phyloP scores from a whole-genome alignment of 345 rosid species.

The Melaleuca alternifolia region DNA sequence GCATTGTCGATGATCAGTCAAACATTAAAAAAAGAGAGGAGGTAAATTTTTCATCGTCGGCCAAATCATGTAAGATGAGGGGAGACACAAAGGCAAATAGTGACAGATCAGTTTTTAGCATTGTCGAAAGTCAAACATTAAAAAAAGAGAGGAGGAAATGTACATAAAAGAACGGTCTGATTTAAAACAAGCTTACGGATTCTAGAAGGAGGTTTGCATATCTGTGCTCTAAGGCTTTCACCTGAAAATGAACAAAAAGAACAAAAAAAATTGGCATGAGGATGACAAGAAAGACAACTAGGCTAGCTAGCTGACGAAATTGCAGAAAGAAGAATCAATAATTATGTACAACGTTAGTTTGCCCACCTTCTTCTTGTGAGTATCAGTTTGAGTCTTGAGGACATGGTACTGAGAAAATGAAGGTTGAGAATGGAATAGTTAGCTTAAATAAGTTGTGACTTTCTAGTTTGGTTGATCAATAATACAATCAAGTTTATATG shows the following conservation, averaged over 20 bases:
- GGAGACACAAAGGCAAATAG: background rate
- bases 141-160: background rate
- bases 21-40: background rate
- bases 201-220: background rate
- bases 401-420: slow-evolving; percentile 25
- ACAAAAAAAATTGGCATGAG: background rate
- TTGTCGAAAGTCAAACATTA: background rate
- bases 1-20: background rate
- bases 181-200: background rate
- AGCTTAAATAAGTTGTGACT: background rate
- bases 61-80: background rate
- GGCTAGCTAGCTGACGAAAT: background rate
- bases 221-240: background rate
- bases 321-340: background rate
- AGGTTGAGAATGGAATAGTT: background rate
- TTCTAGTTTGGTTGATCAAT: background rate
- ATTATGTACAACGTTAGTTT: background rate
- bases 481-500: background rate
- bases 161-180: background rate
- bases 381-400: slow-evolving; percentile 36
- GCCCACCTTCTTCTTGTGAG: slow-evolving; percentile 44
- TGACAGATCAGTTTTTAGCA: background rate
- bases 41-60: background rate
- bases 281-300: background rate
- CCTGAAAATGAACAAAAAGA: background rate